phyloP scores from a whole-genome alignment of 2,329 filamentous ascomycete species.

The Monilinia fructigena region DNA sequence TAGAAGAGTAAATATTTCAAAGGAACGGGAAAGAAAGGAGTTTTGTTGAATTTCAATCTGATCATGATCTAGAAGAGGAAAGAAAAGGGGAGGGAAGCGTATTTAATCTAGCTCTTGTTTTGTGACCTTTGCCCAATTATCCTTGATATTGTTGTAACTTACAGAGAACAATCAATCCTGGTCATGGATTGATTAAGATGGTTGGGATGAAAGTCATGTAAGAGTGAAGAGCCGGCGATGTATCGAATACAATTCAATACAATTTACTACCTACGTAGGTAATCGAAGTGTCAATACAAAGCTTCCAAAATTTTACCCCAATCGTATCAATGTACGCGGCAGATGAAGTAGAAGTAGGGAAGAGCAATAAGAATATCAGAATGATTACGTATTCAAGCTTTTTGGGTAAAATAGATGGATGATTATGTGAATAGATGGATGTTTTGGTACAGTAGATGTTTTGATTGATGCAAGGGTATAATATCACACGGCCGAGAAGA shows the following conservation, averaged over 20 bases:
- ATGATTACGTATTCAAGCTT: constrained; percentile 8
- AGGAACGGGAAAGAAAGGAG: constrained; percentile 5
- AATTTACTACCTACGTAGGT: too few relatives aligned
- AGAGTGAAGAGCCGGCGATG: not conserved
- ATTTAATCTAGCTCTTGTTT: not conserved
- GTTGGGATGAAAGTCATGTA: not conserved
- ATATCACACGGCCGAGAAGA: too few relatives aligned
- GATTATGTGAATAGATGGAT: not conserved
- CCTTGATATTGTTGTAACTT: not conserved
- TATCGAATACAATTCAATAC: not conserved
- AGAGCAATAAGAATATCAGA: not conserved
- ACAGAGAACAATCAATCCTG: not conserved
- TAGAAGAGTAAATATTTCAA: not conserved
- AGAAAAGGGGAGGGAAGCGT: too few relatives aligned
- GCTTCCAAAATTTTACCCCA: not conserved
- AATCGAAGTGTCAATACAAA: not conserved
- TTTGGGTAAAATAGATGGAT: not conserved
- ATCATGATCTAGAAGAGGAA: constrained; percentile 4
- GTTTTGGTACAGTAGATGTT: not conserved
- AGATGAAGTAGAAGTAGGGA: not conserved
- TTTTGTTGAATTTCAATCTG: constrained; percentile 8
- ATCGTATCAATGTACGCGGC: not conserved
- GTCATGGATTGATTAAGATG: not conserved
- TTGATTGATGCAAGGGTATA: not conserved
- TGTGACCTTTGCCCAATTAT: not conserved